Evolutionary conservation across 2,329 filamentous ascomycete species (phyloP).

Genomic region (Xylariaceae sp.): DNA sequence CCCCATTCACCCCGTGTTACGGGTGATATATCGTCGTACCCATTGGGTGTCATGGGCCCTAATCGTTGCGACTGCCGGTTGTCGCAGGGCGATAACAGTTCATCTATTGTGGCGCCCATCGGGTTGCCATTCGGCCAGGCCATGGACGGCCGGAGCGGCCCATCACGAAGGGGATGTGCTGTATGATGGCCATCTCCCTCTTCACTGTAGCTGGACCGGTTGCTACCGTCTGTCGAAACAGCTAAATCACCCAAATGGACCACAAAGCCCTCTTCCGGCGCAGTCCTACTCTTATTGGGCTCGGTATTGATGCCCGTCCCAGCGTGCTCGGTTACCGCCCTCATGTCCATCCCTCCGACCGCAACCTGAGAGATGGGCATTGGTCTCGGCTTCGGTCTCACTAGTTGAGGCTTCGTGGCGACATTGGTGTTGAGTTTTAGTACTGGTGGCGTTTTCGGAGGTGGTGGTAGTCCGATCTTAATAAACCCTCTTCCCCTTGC

Average conservation of each 20-base stretch:
- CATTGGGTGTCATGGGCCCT: slow-evolving; percentile 53
- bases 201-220: slow-evolving; percentile 31
- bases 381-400: slow-evolving; percentile 20
- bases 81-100: slow-evolving; percentile 31
- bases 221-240: slow-evolving; percentile 24
- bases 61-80: slow-evolving; percentile 23
- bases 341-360: background rate
- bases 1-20: slow-evolving; percentile 59
- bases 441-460: slow-evolving; percentile 20
- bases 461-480: slow-evolving; percentile 14
- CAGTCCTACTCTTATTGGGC: background rate
- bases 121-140: slow-evolving; percentile 15
- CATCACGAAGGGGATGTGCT: slow-evolving; percentile 21
- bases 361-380: slow-evolving; percentile 6
- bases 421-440: slow-evolving; percentile 27
- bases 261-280: slow-evolving; percentile 18
- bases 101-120: slow-evolving; percentile 38
- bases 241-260: slow-evolving; percentile 18
- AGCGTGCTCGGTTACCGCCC: background rate
- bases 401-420: slow-evolving; percentile 18
- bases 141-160: slow-evolving; percentile 15
- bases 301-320: background rate
- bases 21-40: slow-evolving; percentile 57
- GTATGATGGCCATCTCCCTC: slow-evolving; percentile 25
- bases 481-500: slow-evolving; percentile 9